These are phyloP conservation scores for Aspergillus cejpii DNA, from an alignment of 2,329 filamentous ascomycete species.

Conservation along the genomic window DNA sequence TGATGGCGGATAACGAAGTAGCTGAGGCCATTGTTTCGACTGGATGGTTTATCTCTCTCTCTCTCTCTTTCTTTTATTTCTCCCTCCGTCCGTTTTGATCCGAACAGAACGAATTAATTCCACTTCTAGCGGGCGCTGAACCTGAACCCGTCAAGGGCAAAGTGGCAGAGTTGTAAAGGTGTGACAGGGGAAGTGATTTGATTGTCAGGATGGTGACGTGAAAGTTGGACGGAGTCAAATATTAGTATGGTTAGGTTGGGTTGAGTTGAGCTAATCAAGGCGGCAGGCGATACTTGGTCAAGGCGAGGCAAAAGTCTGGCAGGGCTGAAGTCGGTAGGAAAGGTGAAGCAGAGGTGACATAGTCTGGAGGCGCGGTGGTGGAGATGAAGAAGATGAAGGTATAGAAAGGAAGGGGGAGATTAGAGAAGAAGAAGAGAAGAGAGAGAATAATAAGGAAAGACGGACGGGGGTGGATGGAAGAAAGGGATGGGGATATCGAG, in stretches of 20 bases:
- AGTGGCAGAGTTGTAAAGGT: slow-evolving; percentile 7
- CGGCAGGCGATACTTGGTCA: slow-evolving; percentile 26
- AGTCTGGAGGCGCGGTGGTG: slow-evolving; percentile 20
- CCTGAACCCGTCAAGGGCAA: slow-evolving; percentile 2
- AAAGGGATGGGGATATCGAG: slow-evolving; percentile 23
- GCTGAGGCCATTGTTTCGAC: slow-evolving; percentile 10
- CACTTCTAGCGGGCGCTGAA: background rate
- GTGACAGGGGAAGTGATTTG: slow-evolving; percentile 3
- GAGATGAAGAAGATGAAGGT: slow-evolving; percentile 12
- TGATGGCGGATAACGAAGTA: slow-evolving; percentile 22
- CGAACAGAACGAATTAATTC: background rate
- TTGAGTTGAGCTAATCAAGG: slow-evolving; percentile 8
- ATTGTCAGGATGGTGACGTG: slow-evolving; percentile 21
- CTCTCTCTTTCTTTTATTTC: background rate
- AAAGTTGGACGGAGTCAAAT: slow-evolving; percentile 6
- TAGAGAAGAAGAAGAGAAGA: slow-evolving; percentile 10
- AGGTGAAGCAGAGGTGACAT: slow-evolving; percentile 26
- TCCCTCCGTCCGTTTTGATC: too few species aligned
- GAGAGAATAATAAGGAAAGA: slow-evolving; percentile 6
- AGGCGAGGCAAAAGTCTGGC: slow-evolving; percentile 29
- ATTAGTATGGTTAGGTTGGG: slow-evolving; percentile 6
- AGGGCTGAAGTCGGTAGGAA: slow-evolving; percentile 20
- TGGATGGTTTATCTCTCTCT: background rate
- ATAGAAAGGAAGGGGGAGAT: slow-evolving; percentile 17
- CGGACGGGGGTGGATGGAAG: slow-evolving; percentile 24